These are phyloP conservation scores for Penicillium psychrosexuale DNA, from an alignment of 2,329 filamentous ascomycete genomes.

Conservation along the genomic window DNA sequence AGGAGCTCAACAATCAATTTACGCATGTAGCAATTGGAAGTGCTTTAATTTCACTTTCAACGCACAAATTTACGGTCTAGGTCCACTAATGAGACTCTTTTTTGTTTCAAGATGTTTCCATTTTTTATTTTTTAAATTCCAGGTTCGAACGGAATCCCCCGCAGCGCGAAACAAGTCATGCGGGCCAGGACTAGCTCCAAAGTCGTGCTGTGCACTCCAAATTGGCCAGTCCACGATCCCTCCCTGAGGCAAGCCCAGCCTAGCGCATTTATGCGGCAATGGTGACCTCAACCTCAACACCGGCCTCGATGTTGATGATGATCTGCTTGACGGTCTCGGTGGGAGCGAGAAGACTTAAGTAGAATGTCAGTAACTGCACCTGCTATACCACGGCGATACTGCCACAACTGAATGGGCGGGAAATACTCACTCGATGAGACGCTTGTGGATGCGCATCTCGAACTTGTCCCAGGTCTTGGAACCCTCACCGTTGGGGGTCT, in stretches of 20 bases:
- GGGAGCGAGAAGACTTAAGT: slow-evolving; percentile 81
- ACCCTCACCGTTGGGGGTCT: slow-evolving; percentile 99
- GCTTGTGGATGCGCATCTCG: slow-evolving; percentile 99
- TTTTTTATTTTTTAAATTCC: slow-evolving; percentile 31
- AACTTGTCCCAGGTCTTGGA: slow-evolving; percentile 99
- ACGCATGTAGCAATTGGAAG: not conserved
- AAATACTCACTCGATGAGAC: slow-evolving; percentile 77
- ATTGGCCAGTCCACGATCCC: slow-evolving; percentile 20
- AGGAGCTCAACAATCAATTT: not conserved
- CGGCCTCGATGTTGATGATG: slow-evolving; percentile 54
- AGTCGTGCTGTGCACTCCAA: slow-evolving; percentile 18
- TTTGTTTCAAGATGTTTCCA: slow-evolving; percentile 31
- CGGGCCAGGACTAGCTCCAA: slow-evolving; percentile 16
- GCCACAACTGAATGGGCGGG: not conserved
- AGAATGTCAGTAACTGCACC: slow-evolving; percentile 13
- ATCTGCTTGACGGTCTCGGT: slow-evolving; percentile 69
- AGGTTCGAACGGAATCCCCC: slow-evolving; percentile 33
- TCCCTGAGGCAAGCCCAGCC: slow-evolving; percentile 20
- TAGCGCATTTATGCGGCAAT: slow-evolving; percentile 48
- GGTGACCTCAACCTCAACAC: slow-evolving; percentile 54
- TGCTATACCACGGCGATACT: not conserved
- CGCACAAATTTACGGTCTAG: slow-evolving; percentile 1
- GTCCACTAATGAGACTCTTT: not conserved
- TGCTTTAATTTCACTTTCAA: not conserved
- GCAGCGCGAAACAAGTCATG: slow-evolving; percentile 15